Conservation (phyloP, 2,329 filamentous ascomycete genomes). For the Verticillium isaacii region DNA sequence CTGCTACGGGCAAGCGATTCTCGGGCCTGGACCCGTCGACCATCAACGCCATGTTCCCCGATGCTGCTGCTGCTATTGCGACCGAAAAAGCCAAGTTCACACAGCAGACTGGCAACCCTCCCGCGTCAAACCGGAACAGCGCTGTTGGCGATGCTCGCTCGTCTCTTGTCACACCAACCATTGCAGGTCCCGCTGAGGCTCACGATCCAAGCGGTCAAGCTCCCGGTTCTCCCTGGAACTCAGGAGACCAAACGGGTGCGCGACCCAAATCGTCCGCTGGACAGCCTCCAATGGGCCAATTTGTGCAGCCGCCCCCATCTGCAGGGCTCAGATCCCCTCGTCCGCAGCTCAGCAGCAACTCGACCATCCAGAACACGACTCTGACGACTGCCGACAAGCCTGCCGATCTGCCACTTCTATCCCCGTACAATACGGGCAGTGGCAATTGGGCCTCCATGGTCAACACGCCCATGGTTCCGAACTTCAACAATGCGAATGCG, state of each 20-base stretch:
- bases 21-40: constrained; percentile 90
- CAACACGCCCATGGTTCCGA: constrained; percentile 92
- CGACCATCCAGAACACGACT: constrained; percentile 78
- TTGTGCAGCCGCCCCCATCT: constrained; percentile 75
- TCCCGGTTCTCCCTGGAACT: constrained; percentile 75
- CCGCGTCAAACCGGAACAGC: constrained; percentile 91
- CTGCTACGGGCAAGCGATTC: constrained; percentile 79
- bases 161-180: constrained; percentile 70
- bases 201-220: constrained; percentile 57
- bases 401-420: constrained; percentile 76
- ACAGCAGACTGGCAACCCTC: constrained; percentile 85
- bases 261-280: constrained; percentile 1
- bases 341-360: constrained; percentile 60
- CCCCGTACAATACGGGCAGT: constrained; percentile 73
- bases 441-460: constrained; percentile 99
- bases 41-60: constrained; percentile 98
- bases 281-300: constrained; percentile 77
- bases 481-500: constrained; percentile 60
- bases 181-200: constrained; percentile 63
- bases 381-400: constrained; percentile 66
- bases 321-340: constrained; percentile 75
- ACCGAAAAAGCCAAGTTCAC: constrained; percentile 98
- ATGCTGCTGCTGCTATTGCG: constrained; percentile 96
- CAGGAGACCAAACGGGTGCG: constrained; percentile 37
- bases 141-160: constrained; percentile 70